Evolutionary conservation across 345 rosid genomes (phyloP), one percentile per base, ranked within the genome.

Genomic region (Physaria fendleri): DNA sequence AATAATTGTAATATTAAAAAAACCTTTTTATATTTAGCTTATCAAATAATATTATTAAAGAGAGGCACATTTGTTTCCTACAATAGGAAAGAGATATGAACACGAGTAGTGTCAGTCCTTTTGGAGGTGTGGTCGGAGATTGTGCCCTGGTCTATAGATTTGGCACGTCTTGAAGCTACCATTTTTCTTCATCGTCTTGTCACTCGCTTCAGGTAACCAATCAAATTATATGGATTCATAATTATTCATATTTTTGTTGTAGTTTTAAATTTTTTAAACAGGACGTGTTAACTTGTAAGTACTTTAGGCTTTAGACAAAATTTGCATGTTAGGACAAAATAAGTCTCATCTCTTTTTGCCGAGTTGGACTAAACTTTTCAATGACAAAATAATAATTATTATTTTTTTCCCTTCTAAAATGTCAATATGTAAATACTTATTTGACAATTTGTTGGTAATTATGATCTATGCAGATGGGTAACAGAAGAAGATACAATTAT

Each of bases 51-150:
- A n/a, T n/a, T n/a, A n/a, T n/a, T n/a, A n/a, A n/a, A n/a, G n/a
- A n/a, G n/a, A n/a, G n/a, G n/a, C n/a, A n/a, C n/a, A n/a, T n/a
- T n/a, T n/a, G n/a, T 5, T 25, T 9, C 8, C 15, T 25, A 20
- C 5, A 21, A 64, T 74, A 88, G 98, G 90, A 83, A n/a, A 78
- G 70, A 49, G 88, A 85, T 53, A 68, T 62, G 41, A 77, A 74
- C 59, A 74, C 38, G 32, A 56, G 68, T 57, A 80, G 63, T 67
- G 88, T 92, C 79, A 92, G 91, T 65, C 95, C 98, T 20, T 92
- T 92, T 73, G 94, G 98, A 51, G 98, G 98, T 35, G 98, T 35
- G 98, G 97, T 34, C 98, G 84, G 76, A 82, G 97, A 71, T 71
- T 92, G 48, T 92, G 98, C 21, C 98, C 97, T 62, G 97, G 97